Evolutionary conservation across 2,329 filamentous ascomycete genomes (phyloP), one percentile per base, ranked within the genome.

Genomic region (Alternaria hordeiaustralica): DNA sequence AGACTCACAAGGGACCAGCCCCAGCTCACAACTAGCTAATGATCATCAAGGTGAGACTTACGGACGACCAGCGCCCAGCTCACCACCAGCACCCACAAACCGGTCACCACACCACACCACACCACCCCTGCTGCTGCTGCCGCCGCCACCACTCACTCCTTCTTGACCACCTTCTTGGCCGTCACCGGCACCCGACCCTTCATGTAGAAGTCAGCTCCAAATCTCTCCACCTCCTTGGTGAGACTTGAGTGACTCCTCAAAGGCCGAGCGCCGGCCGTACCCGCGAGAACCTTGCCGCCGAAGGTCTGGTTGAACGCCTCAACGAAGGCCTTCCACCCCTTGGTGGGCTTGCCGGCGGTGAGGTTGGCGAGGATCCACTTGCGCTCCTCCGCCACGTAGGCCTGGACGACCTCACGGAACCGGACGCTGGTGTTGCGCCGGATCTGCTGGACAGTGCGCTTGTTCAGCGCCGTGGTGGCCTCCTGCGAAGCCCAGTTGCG

Each of bases 361-460:
- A 74, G 63, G 18, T 76, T 63, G 15, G 59, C 60, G 1, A 69
- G 51, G 28, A 77, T 74, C 75, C 75, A 77, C 18, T 46, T 33
- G 2, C 73, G 67, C 64, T 77, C 73, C 18, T 64, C 67, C 9
- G 50, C 44, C 3, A 73, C 51, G 21, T 76, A 77, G 5, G 68
- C 63, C 26, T 58, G 58, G 2, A 76, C 75, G 1, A 70, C 68
- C 20, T 64, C 62, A 8, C 75, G 67, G 61, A 75, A 77, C 2
- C 72, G 64, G 2, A 74, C 68, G 4, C 57, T 51, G 5, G 71
- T 77, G 60, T 73, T 72, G 58, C 73, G 75, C 4, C 73, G 73
- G n/a, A 76, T 74, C 56, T 77, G 73, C 63, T 77, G 73, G 5
- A 71, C 71, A 23, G 69, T 69, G 53, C 73, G 73, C 68, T 77